Evolutionary conservation across 345 rosid species (phyloP), one percentile per base, ranked within the genome.

Genomic region (Citropsis articulata): DNA sequence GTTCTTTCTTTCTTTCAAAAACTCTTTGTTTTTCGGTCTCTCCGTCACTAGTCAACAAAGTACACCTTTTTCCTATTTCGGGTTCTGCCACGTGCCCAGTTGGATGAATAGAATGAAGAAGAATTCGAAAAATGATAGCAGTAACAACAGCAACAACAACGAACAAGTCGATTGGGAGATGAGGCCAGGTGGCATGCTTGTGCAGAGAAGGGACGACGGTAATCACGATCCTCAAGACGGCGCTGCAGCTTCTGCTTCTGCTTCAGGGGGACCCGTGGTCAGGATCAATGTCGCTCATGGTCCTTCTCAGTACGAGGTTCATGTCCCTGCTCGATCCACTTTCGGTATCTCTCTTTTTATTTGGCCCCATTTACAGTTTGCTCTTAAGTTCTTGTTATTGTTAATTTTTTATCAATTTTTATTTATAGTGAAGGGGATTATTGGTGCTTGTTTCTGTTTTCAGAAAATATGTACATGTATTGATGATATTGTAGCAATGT

Each of bases 131-230:
- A 9, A 48, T 13, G 60, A 53, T 4, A 33, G 18, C 67, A 8
- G 22, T 25, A 77, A 63, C 36, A 50, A 75, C 4, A 33, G 4
- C 33, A 31, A 33, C 35, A 80, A 48, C 36, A 28, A 31, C 40
- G 88, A 86, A 50, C 85, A 78, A 50, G 53, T 76, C 21, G 87
- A 84, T 2, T 80, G 87, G 84, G 93, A 87, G 77, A 77, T 80
- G 83, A 82, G 88, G 82, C 88, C 90, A 6, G 81, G 84, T 38
- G 97, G 90, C 62, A 87, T 85, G 89, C 87, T 83, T 1, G 89
- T 88, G 53, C 94, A 89, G 81, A 85, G 80, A 67, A 83, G 93
- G 81, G 90, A 88, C 81, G 82, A 79, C 28, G 77, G 76, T 59
- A 35, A 72, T 22, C 36, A 80, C 30, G 83, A 78, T 18, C 73